phyloP scores from a whole-genome alignment of 2,329 filamentous ascomycete genomes.

The Fusarium agapanthi region DNA sequence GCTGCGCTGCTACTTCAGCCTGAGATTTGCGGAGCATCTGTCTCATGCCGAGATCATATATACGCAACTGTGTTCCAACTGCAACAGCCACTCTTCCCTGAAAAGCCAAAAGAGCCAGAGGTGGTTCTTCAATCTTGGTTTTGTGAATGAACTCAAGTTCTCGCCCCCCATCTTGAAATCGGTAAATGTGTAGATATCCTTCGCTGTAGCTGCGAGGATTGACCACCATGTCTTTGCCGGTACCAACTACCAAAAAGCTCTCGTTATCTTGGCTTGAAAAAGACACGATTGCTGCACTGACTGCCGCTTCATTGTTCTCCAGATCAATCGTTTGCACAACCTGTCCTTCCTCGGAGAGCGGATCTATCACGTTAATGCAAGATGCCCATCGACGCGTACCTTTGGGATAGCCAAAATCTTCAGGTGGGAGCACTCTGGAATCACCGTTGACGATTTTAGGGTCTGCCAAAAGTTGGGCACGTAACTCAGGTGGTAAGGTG shows the following conservation, averaged over 20 bases:
- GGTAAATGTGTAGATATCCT: slow-evolving; percentile 92
- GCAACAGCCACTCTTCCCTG: slow-evolving; percentile 91
- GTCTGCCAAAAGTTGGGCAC: slow-evolving; percentile 77
- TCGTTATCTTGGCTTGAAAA: slow-evolving; percentile 92
- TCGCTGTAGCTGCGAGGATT: slow-evolving; percentile 78
- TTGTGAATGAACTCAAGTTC: slow-evolving; percentile 96
- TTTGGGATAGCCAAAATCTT: slow-evolving; percentile 89
- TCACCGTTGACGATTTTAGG: slow-evolving; percentile 77
- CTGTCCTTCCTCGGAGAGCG: slow-evolving; percentile 72
- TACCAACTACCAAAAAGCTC: slow-evolving; percentile 91
- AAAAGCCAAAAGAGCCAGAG: slow-evolving; percentile 89
- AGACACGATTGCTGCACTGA: slow-evolving; percentile 83
- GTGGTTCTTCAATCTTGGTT: slow-evolving; percentile 89
- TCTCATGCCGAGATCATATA: slow-evolving; percentile 93
- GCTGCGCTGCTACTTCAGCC: slow-evolving; percentile 77
- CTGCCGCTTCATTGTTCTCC: slow-evolving; percentile 88
- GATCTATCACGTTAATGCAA: slow-evolving; percentile 92
- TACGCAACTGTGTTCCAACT: slow-evolving; percentile 80
- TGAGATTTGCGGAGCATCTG: slow-evolving; percentile 93
- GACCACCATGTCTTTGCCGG: slow-evolving; percentile 87
- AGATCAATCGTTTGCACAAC: slow-evolving; percentile 84
- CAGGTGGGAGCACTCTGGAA: slow-evolving; percentile 73
- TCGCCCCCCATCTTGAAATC: slow-evolving; percentile 86
- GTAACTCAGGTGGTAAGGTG: slow-evolving; percentile 81
- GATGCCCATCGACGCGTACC: slow-evolving; percentile 92